These are phyloP conservation scores for Immersiella caudata DNA, from an alignment of 495 filamentous ascomycete genomes.

Conservation along the genomic window DNA sequence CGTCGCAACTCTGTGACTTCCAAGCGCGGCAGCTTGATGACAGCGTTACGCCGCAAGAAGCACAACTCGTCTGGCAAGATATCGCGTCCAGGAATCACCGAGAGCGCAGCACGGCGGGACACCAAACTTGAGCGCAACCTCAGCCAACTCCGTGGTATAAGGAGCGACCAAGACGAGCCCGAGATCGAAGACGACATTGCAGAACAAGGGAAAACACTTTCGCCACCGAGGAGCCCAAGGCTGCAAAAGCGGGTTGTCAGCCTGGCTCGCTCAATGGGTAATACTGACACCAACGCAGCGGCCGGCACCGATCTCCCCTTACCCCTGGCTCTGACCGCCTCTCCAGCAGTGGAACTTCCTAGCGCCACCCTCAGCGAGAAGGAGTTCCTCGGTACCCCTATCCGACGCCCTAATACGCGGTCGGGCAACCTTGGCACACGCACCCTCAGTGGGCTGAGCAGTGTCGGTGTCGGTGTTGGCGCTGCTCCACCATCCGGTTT, in stretches of 20 bases:
- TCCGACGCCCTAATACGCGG: conserved; percentile 30
- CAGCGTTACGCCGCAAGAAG: conserved; percentile 53
- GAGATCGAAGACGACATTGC: conserved; percentile 14
- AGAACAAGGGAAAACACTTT: not conserved
- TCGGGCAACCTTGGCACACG: conserved; percentile 39
- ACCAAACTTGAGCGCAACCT: conserved; percentile 54
- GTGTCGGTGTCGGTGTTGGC: not conserved
- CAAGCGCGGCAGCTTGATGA: conserved; percentile 45
- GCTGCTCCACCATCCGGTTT: conserved; percentile 6
- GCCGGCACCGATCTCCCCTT: not conserved
- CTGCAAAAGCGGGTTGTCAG: conserved; percentile 38
- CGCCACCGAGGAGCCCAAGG: conserved; percentile 30
- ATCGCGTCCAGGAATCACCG: conserved; percentile 43
- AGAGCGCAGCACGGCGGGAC: conserved; percentile 54
- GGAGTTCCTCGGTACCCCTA: conserved; percentile 1
- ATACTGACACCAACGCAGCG: not conserved
- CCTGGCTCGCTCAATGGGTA: conserved; percentile 18
- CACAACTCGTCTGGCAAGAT: conserved; percentile 44
- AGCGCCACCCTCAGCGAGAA: conserved; percentile 12
- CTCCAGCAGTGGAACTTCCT: not conserved
- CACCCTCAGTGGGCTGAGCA: conserved; percentile 26
- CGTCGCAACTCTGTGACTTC: conserved; percentile 19
- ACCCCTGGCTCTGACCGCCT: not conserved
- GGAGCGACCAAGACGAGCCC: not conserved
- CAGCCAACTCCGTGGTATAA: conserved; percentile 43